Evolutionary conservation across 208 protist genomes (phyloP).

Genomic region (Acanthamoeba rhysodes): DNA sequence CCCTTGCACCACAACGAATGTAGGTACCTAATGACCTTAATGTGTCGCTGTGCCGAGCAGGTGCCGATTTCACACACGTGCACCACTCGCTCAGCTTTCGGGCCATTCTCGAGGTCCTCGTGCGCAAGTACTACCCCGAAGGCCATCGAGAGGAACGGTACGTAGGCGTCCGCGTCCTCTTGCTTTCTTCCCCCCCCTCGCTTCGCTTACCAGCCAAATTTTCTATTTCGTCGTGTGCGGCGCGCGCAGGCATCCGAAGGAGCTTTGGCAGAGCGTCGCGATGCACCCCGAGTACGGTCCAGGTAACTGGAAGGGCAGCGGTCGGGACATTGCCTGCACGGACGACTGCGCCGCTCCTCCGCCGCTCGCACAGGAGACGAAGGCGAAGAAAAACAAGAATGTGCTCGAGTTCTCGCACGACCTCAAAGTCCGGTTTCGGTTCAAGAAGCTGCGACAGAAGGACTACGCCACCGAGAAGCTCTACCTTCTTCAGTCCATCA

Average conservation of each 20-base stretch:
- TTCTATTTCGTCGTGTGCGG: not conserved
- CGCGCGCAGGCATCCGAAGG: not conserved
- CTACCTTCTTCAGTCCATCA: slow-evolving; percentile 25
- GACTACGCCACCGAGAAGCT: slow-evolving; percentile 38
- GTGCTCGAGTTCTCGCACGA: not conserved
- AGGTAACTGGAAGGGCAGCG: slow-evolving; percentile 12
- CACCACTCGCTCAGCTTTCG: slow-evolving; percentile 54
- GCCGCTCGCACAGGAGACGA: not conserved
- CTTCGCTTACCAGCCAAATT: not conserved
- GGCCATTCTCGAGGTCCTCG: slow-evolving; percentile 45
- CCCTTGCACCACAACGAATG: too few relatives aligned
- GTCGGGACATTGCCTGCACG: not conserved
- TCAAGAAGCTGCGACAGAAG: slow-evolving; percentile 60
- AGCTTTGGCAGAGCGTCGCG: not conserved
- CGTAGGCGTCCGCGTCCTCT: not conserved
- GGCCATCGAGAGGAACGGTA: slow-evolving; percentile 8
- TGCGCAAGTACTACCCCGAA: slow-evolving; percentile 67
- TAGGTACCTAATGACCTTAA: not conserved
- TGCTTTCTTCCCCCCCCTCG: not conserved
- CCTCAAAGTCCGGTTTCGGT: slow-evolving; percentile 54
- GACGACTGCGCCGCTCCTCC: not conserved
- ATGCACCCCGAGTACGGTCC: slow-evolving; percentile 39
- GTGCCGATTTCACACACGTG: slow-evolving; percentile 37
- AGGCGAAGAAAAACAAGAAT: not conserved
- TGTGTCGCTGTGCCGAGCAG: not conserved